Base-by-base conservation (phyloP, 805 yeast genomes). In the Nakazawaea holstii region DNA sequence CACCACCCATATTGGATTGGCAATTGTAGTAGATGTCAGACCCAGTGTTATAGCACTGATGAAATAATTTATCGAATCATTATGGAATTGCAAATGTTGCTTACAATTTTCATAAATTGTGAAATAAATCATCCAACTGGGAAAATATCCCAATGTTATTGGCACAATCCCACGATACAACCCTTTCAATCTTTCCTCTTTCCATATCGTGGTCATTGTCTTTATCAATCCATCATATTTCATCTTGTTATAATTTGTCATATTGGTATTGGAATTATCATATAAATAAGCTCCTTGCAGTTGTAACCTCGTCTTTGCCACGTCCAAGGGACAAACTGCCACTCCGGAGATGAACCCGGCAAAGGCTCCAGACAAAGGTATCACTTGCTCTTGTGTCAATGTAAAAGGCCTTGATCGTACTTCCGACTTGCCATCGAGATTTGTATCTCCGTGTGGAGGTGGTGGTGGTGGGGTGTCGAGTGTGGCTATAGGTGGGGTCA, bases 1-100 rank as follows among this genome's bases (percentile, higher is more conserved):
- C 29, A 94, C 91, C 39, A 94, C 98, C 99, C 99, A 94, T 11
- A 92, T 87, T 9, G 99, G 99, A 62, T 94, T 94, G 0, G 96
- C 92, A 8, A 82, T 64, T 9, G 88, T 72, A 0, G 98, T 86
- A 2, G 96, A 86, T 7, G 83, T 79, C 48, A 87, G 80, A 28
- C 99, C 99, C 1, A 98, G 96, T 4, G 88, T 77, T 43, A 92
- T 74, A 1, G 99, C 97, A 45, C 80, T 70, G 39, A 68, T 65
- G 54, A 76, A 76, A 57, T 77, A 80, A 45, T 44, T 46, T 17
- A 30, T 30, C 8, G 41, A 40, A 8, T 42, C 43, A 27, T 60
- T 63, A 14, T 59, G 65, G 45, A 64, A 62, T 14, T 53, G 45
- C 27, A 45, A 27, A 14, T 24, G 13, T 14, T 40, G 30, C 61